Evolutionary conservation across 371 early-diverging fungal species (phyloP).

Genomic region (Mortierella sp.): DNA sequence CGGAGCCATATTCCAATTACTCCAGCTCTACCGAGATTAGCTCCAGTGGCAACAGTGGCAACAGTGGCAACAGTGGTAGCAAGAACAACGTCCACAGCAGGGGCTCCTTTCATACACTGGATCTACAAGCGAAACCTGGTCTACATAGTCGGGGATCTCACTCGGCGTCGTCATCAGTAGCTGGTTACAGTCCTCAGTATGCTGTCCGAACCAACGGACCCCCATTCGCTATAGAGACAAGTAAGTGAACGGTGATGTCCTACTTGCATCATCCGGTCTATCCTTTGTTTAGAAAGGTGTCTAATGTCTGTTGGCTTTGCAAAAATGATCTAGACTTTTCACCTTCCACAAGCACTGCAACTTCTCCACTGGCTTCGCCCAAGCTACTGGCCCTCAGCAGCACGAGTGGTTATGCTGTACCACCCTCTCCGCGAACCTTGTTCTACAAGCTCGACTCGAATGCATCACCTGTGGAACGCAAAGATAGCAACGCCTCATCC

Average conservation of each 20-base stretch:
- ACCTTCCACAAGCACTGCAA: not conserved
- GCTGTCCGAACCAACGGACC: conserved; percentile 1
- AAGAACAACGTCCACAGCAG: conserved; percentile 4
- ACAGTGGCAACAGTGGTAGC: not conserved
- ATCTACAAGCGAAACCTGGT: conserved; percentile 7
- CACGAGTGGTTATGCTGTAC: not conserved
- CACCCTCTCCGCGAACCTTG: conserved; percentile 6
- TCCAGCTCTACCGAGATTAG: conserved; percentile 29
- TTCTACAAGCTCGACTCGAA: conserved; percentile 9
- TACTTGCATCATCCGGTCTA: not conserved
- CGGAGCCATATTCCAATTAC: conserved; percentile 14
- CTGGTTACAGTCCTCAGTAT: not conserved
- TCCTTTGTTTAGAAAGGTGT: not conserved
- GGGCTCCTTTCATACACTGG: conserved; percentile 6
- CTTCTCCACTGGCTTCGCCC: conserved; percentile 18
- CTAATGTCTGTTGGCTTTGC: not conserved
- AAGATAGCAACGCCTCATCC: conserved; percentile 18
- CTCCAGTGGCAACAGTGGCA: not conserved
- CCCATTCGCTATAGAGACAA: not conserved
- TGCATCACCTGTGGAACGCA: not conserved
- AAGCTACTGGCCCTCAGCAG: not conserved
- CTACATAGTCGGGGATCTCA: conserved; percentile 12
- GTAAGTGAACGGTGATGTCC: conserved; percentile 7
- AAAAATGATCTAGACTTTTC: not conserved
- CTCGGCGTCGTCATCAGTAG: conserved; percentile 11